A percentile compares a stretch with the other conserved stretches of the same genome.
Conservation (phyloP, 1,284 basidiomycete species). For the Paramarasmius palmivorus region DNA sequence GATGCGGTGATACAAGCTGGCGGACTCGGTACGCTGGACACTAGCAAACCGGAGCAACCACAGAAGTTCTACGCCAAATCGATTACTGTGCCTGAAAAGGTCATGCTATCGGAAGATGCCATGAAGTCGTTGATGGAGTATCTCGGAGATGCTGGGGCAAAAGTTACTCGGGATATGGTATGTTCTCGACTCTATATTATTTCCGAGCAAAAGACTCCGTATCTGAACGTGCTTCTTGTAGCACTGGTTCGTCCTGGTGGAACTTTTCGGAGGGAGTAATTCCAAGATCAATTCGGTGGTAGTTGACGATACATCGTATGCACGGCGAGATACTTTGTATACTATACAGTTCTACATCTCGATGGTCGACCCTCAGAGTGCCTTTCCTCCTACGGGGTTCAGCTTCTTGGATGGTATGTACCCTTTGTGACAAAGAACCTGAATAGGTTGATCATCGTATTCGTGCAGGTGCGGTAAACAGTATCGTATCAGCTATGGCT, state of each 20-base stretch:
- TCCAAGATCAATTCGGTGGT: conserved; percentile 16
- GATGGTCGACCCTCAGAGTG: neutral
- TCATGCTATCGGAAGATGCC: conserved; percentile 3
- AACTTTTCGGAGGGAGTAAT: conserved; percentile 20
- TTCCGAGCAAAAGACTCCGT: neutral
- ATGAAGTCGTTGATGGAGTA: conserved; percentile 11
- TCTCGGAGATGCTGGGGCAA: conserved; percentile 9
- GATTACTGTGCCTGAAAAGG: conserved; percentile 9
- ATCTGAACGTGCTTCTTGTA: neutral
- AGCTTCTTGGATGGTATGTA: conserved; percentile 11
- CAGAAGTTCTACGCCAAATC: conserved; percentile 30
- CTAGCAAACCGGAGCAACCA: neutral
- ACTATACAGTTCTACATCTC: conserved; percentile 21
- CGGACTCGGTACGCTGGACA: neutral
- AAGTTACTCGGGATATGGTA: neutral
- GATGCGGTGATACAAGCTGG: neutral
- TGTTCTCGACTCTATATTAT: neutral
- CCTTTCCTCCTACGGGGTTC: conserved; percentile 13
- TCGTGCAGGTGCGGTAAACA: conserved; percentile 3
- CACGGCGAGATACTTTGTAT: conserved; percentile 15
- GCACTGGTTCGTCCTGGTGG: conserved; percentile 22
- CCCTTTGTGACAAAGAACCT: too few relatives aligned
- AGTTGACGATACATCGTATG: conserved; percentile 16
- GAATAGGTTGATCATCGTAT: neutral
- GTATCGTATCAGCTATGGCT: conserved; percentile 10